These are phyloP conservation scores for Suhomyces coccinellae DNA, from an alignment of 1,139 yeast species.

Conservation along the genomic window DNA sequence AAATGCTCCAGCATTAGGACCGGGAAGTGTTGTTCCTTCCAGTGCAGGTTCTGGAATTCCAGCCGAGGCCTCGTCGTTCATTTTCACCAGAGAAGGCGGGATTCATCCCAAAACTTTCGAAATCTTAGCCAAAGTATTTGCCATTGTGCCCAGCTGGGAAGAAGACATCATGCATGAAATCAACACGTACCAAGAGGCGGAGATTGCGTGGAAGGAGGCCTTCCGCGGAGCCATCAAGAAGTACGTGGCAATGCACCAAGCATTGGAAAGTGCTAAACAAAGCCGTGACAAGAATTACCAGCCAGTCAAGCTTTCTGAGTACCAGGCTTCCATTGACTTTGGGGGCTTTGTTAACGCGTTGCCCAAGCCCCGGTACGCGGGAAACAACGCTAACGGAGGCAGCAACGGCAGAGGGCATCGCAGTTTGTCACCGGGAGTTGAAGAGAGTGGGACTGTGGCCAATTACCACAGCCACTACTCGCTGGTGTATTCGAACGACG, in stretches of 20 bases:
- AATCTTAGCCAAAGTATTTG: constrained; percentile 26
- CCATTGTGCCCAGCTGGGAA: constrained; percentile 38
- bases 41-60: constrained; percentile 1
- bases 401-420: constrained; percentile 11
- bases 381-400: constrained; percentile 7
- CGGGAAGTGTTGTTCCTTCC: background rate
- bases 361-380: constrained; percentile 24
- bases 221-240: constrained; percentile 35
- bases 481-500: constrained; percentile 27
- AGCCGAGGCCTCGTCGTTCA: constrained; percentile 11
- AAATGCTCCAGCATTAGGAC: constrained; percentile 8
- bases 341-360: constrained; percentile 43
- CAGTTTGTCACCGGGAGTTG: constrained; percentile 19
- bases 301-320: constrained; percentile 37
- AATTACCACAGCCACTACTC: constrained; percentile 26
- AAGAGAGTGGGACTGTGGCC: constrained; percentile 8
- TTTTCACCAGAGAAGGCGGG: constrained; percentile 36
- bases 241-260: constrained; percentile 33
- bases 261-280: constrained; percentile 33
- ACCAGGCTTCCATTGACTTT: constrained; percentile 44
- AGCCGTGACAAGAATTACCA: constrained; percentile 31
- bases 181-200: constrained; percentile 30
- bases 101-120: constrained; percentile 31
- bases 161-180: constrained; percentile 35
- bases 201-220: constrained; percentile 35